Base-by-base conservation (phyloP, 2,329 filamentous ascomycete genomes). In the Herpotrichia juniperi region DNA sequence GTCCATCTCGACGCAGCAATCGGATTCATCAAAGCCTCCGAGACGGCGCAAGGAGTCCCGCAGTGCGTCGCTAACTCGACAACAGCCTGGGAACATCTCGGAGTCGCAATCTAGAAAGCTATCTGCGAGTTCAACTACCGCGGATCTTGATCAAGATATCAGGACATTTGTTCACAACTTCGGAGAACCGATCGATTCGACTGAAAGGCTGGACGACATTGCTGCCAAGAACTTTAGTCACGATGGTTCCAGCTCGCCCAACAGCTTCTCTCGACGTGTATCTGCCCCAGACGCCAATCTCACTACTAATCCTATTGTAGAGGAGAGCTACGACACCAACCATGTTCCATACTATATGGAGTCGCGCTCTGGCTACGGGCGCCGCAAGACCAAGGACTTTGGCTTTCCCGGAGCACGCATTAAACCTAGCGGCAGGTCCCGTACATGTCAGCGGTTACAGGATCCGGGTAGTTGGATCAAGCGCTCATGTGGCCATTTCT, bases 371-470 rank as follows among this genome's bases (percentile, higher is more conserved):
- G 63, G 55, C n/a, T 73, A 67, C 17, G 67, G 69, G 14, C 67
- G 66, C 37, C 67, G 68, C 26, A 58, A 58, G 21, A 69, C 66
- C 7, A 56, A 63, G 37, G 67, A 73, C 40, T 72, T 73, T 43
- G 67, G 69, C 21, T 73, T 61, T 39, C 69, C 66, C 28, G 67
- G 69, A 34, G 69, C 68, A 46, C 60, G 59, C 17, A 65, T 69
- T 46, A 69, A 64, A 30, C 56, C 57, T 30, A 37, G 48, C 30
- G 32, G 53, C 28, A 55, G 59, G 8, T 54, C 48, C 32, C 43
- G 47, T 31, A 45, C 50, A 10, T 53, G 43, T 16, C 56, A 52
- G 22, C 57, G 58, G 30, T n/a, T 66, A 2, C 50, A 57, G 42
- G 57, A 66, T 37, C 63, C 65, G 19, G 50, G 52, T 2, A 58